Base-by-base conservation (phyloP, 2,329 filamentous ascomycete genomes). In the Aspergillus sclerotialis region DNA sequence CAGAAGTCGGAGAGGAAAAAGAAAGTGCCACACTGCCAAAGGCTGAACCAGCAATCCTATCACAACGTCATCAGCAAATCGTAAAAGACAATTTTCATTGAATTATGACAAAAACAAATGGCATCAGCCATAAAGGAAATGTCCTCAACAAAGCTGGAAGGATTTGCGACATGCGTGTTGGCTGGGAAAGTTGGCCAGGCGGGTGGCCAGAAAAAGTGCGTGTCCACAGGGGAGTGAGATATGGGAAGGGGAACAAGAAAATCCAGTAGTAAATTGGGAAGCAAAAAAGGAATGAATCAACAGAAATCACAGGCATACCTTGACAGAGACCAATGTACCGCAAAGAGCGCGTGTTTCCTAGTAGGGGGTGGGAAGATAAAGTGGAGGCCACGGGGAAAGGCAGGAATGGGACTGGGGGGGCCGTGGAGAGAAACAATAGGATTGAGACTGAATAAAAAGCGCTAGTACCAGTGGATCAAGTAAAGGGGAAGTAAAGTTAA, bases 331-430 rank as follows among this genome's bases (percentile, higher is more conserved):
- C 45, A 34, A 37, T 41, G 42, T 37, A 45, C 37, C 36, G 39
- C 40, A 40, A 40, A 43, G 36, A 31, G 28, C 29, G 24, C 35
- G 32, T 41, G 40, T 48, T 49, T 43, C 42, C 43, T 41, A n/a
- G n/a, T 47, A 37, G 33, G 36, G 37, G 37, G 33, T 25, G 33
- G 33, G 37, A 29, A 37, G 38, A 38, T 26, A 35, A 42, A 53
- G 52, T 54, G 52, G 52, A 55, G 52, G 51, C 46, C 42, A 37
- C 35, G 38, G 40, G 40, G 40, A 36, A 43, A 36, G 41, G 31
- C 40, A 46, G 37, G 47, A 52, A 52, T 46, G 47, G 45, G 37
- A 43, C 43, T 48, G 45, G 49, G 50, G 43, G 43, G 43, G 40
- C 35, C 32, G 35, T n/a, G 18, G 25, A 34, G 23, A 38, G 36